These are phyloP conservation scores for Malassezia obtusa DNA, from an alignment of 1,284 basidiomycete genomes.

Conservation along the genomic window DNA sequence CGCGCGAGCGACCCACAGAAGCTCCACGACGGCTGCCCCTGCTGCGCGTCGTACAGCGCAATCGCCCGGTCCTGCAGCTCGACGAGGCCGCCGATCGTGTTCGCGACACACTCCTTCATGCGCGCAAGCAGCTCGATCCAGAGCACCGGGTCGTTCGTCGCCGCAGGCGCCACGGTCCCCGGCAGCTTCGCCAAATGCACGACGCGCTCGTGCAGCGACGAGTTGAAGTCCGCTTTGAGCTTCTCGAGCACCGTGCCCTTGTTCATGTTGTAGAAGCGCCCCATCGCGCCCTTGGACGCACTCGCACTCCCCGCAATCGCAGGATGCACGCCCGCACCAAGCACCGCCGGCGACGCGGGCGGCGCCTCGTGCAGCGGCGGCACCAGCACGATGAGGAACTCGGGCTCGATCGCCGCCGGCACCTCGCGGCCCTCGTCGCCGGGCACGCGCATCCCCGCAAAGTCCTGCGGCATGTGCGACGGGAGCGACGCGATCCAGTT, in stretches of 20 bases:
- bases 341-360: background rate
- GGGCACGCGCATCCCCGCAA: conserved; percentile 20
- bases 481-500: conserved; percentile 38
- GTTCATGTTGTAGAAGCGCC: conserved; percentile 59
- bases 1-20: conserved; percentile 59
- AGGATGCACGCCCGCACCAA: background rate
- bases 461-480: conserved; percentile 19
- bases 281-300: conserved; percentile 54
- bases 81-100: conserved; percentile 70
- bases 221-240: conserved; percentile 82
- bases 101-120: conserved; percentile 75
- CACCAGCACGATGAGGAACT: conserved; percentile 44
- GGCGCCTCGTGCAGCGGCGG: background rate
- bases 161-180: conserved; percentile 51
- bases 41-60: conserved; percentile 14
- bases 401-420: conserved; percentile 21
- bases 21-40: conserved; percentile 26
- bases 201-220: conserved; percentile 63
- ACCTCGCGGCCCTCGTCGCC: conserved; percentile 41
- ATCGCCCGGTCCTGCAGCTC: conserved; percentile 32
- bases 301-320: conserved; percentile 49
- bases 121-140: conserved; percentile 84
- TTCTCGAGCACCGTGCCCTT: conserved; percentile 79
- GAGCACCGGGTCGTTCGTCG: conserved; percentile 59
- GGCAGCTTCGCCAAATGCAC: conserved; percentile 21